Evolutionary conservation across 108 stramenopile genomes (phyloP).

Genomic region (Cyclotella choctawhatcheeana): DNA sequence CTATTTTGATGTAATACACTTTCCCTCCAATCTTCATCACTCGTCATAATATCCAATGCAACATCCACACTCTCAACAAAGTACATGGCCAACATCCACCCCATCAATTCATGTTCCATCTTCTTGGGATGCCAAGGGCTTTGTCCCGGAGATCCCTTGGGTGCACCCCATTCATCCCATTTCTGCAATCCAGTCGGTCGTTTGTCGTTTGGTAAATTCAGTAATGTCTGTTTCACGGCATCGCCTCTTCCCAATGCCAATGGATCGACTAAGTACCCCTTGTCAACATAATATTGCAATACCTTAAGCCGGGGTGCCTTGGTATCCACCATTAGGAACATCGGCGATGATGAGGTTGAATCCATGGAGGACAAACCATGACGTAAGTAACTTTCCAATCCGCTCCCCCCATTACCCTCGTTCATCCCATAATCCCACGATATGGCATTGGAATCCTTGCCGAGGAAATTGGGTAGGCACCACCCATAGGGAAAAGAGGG

Average conservation of each 20-base stretch:
- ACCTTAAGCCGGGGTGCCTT: constrained; percentile 50
- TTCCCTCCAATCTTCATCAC: constrained; percentile 34
- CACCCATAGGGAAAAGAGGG: constrained; percentile 90
- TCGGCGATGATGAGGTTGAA: constrained; percentile 52
- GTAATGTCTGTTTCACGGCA: constrained; percentile 40
- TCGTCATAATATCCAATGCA: constrained; percentile 52
- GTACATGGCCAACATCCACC: constrained; percentile 84
- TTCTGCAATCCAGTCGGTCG: constrained; percentile 71
- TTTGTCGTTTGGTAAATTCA: constrained; percentile 37
- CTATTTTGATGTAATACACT: constrained; percentile 18
- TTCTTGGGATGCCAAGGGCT: constrained; percentile 86
- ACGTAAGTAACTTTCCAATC: constrained; percentile 79
- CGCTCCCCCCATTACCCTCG: constrained; percentile 60
- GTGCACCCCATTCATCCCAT: constrained; percentile 90
- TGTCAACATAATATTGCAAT: constrained; percentile 62
- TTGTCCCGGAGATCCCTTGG: constrained; percentile 69
- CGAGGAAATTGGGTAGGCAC: constrained; percentile 82
- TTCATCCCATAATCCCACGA: constrained; percentile 92
- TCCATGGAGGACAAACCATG: constrained; percentile 51
- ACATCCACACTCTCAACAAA: constrained; percentile 74
- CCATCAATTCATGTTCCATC: constrained; percentile 82
- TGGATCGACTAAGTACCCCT: constrained; percentile 66
- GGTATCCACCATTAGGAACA: constrained; percentile 77
- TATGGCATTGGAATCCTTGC: constrained; percentile 70
- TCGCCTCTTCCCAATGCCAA: constrained; percentile 63